These are phyloP conservation scores for Verticillium albo-atrum DNA, from an alignment of 2,329 filamentous ascomycete species.

Conservation along the genomic window DNA sequence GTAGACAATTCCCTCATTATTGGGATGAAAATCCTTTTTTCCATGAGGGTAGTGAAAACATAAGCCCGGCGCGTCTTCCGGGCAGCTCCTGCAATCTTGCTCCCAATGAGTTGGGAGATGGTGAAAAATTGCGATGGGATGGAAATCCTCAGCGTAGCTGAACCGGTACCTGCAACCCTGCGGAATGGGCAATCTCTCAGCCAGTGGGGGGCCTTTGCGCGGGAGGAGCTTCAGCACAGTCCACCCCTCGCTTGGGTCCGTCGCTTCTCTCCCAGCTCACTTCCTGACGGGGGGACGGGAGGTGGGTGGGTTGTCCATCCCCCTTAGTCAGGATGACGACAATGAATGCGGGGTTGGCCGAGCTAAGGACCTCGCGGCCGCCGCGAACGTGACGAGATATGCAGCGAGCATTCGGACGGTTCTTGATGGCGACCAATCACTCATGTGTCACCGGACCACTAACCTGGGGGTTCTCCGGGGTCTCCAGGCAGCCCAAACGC, in stretches of 20 bases:
- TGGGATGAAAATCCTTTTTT: not conserved
- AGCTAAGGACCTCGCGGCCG: not conserved
- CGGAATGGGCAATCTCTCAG: not conserved
- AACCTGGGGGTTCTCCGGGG: not conserved
- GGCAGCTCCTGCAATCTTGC: not conserved
- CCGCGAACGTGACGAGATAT: not conserved
- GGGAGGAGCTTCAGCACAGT: not conserved
- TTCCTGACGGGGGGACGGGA: too few species aligned
- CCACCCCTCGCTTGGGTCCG: not conserved
- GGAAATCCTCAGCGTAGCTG: not conserved
- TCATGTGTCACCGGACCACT: not conserved
- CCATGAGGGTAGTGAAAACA: not conserved
- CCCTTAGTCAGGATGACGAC: not conserved
- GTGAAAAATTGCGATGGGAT: not conserved
- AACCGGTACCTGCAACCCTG: not conserved
- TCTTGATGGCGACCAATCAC: not conserved
- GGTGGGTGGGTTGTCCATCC: not conserved
- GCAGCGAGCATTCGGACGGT: not conserved
- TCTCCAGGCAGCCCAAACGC: not conserved
- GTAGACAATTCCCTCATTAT: not conserved
- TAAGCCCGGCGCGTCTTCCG: not conserved
- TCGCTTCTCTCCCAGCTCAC: too few species aligned
- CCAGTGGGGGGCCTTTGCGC: not conserved
- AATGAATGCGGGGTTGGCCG: conserved; percentile 1
- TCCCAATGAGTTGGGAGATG: not conserved